Conservation (phyloP, 192 early-diverging fungal genomes). For the Piromyces finnis region DNA sequence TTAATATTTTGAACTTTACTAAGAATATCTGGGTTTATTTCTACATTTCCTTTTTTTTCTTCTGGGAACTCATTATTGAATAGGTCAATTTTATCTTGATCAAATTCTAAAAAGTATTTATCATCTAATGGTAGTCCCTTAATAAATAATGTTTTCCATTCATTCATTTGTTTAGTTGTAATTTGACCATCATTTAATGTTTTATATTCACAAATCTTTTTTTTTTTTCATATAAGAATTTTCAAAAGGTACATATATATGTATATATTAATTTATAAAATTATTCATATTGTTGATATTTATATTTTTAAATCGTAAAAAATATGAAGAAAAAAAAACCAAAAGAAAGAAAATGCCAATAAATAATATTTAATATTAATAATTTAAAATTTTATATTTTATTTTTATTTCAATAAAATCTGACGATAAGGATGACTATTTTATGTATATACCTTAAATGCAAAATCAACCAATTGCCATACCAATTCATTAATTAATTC, state of each 20-base stretch:
- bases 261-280: too few species aligned
- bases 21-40: neutral
- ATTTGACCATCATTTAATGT: constrained; percentile 27
- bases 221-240: too few species aligned
- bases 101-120: constrained; percentile 14
- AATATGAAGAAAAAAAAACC: too few species aligned
- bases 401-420: too few species aligned
- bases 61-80: neutral
- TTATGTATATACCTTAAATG: constrained; percentile 17
- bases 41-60: neutral
- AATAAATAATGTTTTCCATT: constrained; percentile 37
- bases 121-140: constrained; percentile 13
- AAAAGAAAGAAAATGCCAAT: too few species aligned
- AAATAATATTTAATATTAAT: neutral
- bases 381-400: too few species aligned
- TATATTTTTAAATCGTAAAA: too few species aligned
- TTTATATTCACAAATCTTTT: constrained; percentile 23
- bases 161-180: constrained; percentile 19
- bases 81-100: constrained; percentile 13
- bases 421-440: too few species aligned
- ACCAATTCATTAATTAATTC: constrained; percentile 12
- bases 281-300: too few species aligned
- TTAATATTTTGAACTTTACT: neutral
- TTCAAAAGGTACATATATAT: too few species aligned
- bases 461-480: constrained; percentile 21